A percentile compares a stretch with the other conserved stretches of the same genome.
These are phyloP conservation scores for Monosporascus sp. DNA, from an alignment of 2,329 filamentous ascomycete genomes.

Conservation along the genomic window DNA sequence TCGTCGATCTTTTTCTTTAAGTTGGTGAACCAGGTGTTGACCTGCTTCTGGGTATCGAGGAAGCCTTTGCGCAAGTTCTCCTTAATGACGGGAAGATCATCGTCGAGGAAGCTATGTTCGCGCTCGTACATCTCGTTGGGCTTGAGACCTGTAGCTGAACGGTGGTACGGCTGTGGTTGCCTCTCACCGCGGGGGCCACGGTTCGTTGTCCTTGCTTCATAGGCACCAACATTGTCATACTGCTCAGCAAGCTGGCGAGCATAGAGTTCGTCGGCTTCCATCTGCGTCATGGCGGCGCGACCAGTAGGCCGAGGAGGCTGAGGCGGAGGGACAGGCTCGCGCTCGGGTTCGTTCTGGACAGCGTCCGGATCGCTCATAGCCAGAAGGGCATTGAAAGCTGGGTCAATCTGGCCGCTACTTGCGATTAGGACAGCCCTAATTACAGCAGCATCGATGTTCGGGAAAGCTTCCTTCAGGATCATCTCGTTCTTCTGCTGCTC, in stretches of 20 bases:
- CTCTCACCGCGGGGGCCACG: conserved; percentile 30
- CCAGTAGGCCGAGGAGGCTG: conserved; percentile 73
- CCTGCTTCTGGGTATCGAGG: conserved; percentile 83
- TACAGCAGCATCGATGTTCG: conserved; percentile 70
- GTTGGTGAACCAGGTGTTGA: conserved; percentile 88
- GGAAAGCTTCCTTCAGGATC: conserved; percentile 92
- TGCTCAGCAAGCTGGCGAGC: conserved; percentile 90
- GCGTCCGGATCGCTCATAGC: conserved; percentile 84
- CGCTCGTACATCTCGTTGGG: conserved; percentile 57
- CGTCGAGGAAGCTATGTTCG: conserved; percentile 90
- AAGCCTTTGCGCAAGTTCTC: conserved; percentile 95
- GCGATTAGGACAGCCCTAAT: conserved; percentile 84
- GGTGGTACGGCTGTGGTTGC: conserved; percentile 21
- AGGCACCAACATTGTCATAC: conserved; percentile 62
- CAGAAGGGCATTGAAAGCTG: conserved; percentile 90
- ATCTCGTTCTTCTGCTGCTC: conserved; percentile 80
- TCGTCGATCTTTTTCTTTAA: conserved; percentile 93
- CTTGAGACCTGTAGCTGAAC: conserved; percentile 43
- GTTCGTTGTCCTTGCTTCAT: conserved; percentile 51
- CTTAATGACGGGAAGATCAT: conserved; percentile 87
- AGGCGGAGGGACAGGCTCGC: conserved; percentile 59
- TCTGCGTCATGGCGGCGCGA: conserved; percentile 63
- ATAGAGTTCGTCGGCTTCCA: conserved; percentile 87
- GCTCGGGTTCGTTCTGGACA: conserved; percentile 45
- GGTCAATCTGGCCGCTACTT: conserved; percentile 82